These are phyloP conservation scores for Talaromyces stipitatus DNA, from an alignment of 495 filamentous ascomycete species.

Conservation along the genomic window DNA sequence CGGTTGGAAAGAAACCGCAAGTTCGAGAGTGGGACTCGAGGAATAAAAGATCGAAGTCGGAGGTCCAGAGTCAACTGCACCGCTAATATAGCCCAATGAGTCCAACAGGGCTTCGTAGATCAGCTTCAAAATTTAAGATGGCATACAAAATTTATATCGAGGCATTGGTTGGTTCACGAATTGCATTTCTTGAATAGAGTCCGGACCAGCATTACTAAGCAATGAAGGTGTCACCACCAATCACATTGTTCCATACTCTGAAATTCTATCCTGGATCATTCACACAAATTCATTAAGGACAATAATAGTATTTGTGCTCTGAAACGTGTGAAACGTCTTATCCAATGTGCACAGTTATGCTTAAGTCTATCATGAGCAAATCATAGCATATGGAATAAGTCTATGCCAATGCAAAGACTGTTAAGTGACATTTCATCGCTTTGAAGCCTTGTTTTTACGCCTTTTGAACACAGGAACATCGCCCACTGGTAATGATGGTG, in stretches of 20 bases:
- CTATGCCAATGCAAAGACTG: not conserved
- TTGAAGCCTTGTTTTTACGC: constrained; percentile 71
- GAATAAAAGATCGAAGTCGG: not conserved
- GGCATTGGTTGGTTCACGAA: not conserved
- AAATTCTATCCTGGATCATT: not conserved
- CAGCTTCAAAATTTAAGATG: not conserved
- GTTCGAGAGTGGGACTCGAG: not conserved
- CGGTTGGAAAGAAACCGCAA: not conserved
- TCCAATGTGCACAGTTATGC: not conserved
- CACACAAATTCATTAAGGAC: not conserved
- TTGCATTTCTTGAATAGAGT: not conserved
- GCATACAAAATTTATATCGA: not conserved
- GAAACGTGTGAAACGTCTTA: not conserved
- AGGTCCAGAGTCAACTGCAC: not conserved
- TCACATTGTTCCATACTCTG: not conserved
- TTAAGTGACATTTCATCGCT: constrained; percentile 20
- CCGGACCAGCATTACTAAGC: not conserved
- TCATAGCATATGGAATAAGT: not conserved
- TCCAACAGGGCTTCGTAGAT: not conserved
- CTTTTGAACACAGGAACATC: constrained; percentile 70
- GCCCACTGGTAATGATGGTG: constrained; percentile 14
- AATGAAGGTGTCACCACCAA: not conserved
- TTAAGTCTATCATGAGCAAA: not conserved
- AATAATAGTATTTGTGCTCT: not conserved
- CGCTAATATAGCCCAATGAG: not conserved